Base-by-base conservation (phyloP, 2,329 filamentous ascomycete species). In the Bisporella sp. region DNA sequence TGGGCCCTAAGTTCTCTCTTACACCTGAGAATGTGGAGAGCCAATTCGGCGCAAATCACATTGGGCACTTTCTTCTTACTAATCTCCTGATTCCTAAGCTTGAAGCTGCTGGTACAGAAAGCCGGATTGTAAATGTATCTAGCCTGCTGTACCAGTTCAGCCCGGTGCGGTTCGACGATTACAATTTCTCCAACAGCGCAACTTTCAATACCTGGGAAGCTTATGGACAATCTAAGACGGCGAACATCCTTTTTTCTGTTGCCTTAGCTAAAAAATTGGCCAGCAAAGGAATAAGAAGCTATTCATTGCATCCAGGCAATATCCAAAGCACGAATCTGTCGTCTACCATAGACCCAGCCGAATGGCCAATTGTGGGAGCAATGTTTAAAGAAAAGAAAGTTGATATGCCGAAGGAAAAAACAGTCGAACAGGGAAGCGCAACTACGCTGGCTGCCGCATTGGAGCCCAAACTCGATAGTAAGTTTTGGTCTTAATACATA, bases 1-100 rank as follows among this genome's bases (percentile, higher is more conserved):
- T 73, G 72, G 69, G 63, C 1, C 47, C 64, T 2, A 57, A 60
- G 0, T 52, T 52, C 1, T 51, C 52, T 9, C 52, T 60, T 6
- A 67, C 67, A 0, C 52, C 54, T 0, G 72, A 75, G 42, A 70
- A 71, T 0, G 57, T 68, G 39, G 73, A 67, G 48, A 47, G 50
- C 9, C 61, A 63, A 41, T 64, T 66, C 39, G 58, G 39, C 5
- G 48, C 51, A 7, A 63, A 63, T 41, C 59, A 66, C 45, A 33
- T 66, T 1, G 61, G 62, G 0, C 63, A 64, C 32, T 66, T 64
- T 31, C 42, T 65, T 4, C 50, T 66, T 7, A 63, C 62, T 1
- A 64, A 62, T 45, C 48, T 65, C 11, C 33, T 65, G 5, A 52
- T 64, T 49, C 47, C 51, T 45, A 63, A 59, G 46, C 48, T 60